These are phyloP conservation scores for Leccinum subgranulosum DNA, from an alignment of 768 basidiomycete genomes.

Conservation along the genomic window DNA sequence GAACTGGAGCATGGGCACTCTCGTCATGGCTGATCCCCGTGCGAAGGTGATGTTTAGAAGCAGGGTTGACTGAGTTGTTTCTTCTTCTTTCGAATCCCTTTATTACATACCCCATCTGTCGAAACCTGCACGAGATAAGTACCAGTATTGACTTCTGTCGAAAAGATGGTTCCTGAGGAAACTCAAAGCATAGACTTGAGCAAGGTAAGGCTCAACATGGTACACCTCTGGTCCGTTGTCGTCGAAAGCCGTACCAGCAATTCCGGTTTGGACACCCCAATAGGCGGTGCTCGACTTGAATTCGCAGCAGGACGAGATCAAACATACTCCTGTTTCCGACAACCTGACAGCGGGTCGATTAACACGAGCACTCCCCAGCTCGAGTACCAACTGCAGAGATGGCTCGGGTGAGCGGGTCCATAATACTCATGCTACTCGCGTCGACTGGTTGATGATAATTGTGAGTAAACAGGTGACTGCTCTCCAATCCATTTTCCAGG, in stretches of 20 bases:
- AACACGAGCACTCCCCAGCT: no score
- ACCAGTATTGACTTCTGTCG: background rate
- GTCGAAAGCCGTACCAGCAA: background rate
- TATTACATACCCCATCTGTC: background rate
- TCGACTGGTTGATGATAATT: background rate
- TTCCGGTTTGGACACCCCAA: background rate
- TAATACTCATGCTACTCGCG: background rate
- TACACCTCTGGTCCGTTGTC: background rate
- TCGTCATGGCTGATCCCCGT: background rate
- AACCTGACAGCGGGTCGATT: no score
- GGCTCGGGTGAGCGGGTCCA: background rate
- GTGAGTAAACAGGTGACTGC: background rate
- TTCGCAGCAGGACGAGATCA: no score
- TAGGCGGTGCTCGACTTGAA: background rate
- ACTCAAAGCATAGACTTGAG: background rate
- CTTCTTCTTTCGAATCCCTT: background rate
- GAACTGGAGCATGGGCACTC: background rate
- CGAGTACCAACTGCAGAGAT: background rate
- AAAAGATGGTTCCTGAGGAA: background rate
- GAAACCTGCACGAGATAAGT: background rate
- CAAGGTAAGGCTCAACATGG: background rate
- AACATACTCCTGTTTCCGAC: no score
- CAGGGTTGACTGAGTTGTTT: background rate
- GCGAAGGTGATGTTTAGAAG: slow-evolving; percentile 12
- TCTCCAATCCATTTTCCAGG: background rate